Base-by-base conservation (phyloP, 1,284 basidiomycete species). In the Amylostereum chailletii region DNA sequence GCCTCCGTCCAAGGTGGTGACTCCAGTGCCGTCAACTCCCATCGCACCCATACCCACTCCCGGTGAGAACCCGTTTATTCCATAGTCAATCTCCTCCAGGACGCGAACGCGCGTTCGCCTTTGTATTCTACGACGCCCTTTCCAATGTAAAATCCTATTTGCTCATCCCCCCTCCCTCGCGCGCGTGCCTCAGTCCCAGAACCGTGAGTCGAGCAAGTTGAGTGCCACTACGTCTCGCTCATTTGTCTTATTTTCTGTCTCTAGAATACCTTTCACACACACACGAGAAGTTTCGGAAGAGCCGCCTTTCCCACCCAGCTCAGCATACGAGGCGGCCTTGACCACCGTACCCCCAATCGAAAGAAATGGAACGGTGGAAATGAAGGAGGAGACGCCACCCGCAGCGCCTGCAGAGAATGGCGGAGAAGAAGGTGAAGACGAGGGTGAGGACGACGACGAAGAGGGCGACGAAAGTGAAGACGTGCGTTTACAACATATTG, bases 121-220 rank as follows among this genome's bases (percentile, higher is more conserved):
- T 29, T 26, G 33, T 45, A 52, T 41, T 29, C 46, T 53, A 19
- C 51, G 51, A 41, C 47, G 44, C 36, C 45, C 34, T 33, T 50
- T 34, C 46, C 40, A 53, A 50, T 51, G 49, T 48, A 57, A 58
- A 56, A 51, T 49, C 53, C 49, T 55, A 49, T 51, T 53, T 54
- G 52, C 52, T 55, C 33, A 50, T 47, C 39, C 41, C 46, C n/a
- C 40, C 26, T 34, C 42, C 48, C 49, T 47, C 45, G 5, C 40
- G 63, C 61, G 68, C 72, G 72, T 68, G 61, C 51, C 45, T 57
- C 61, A 79, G 78, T 69, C 60, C 70, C 71, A 46, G 71, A 75
- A 67, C 71, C 74, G 79, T 82, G 70, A 79, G 79, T 64, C 19
- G 19, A 19, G 19, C 19, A 19, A 19, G 19, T 19, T 19, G 19